These are phyloP conservation scores for Phalaenopsis aphrodite DNA, from an alignment of 106 monocot genomes.

Conservation along the genomic window DNA sequence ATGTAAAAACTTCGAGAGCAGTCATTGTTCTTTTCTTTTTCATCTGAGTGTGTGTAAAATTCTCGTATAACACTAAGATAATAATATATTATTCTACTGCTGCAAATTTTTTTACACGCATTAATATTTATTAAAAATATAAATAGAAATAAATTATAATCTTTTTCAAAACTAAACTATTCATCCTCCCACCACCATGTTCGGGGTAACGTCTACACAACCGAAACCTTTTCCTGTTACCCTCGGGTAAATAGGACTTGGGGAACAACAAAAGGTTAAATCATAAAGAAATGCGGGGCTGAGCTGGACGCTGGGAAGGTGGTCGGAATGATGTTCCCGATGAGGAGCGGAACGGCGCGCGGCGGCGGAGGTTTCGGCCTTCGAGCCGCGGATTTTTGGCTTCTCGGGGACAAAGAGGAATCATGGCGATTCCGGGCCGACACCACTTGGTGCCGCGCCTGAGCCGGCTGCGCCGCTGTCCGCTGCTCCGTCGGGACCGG, in stretches of 20 bases:
- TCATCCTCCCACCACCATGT: no score
- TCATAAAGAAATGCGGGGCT: background rate
- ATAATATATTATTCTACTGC: no score
- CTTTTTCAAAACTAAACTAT: no score
- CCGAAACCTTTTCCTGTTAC: background rate
- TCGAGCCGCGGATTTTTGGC: background rate
- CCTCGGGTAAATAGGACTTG: background rate
- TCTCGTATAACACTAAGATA: no score
- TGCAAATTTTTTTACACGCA: no score
- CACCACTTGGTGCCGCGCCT: background rate
- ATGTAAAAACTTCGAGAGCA: no score
- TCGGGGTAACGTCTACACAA: background rate
- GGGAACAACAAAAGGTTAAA: background rate
- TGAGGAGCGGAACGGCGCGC: conserved; percentile 6
- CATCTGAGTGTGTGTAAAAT: no score
- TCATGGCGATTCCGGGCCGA: background rate
- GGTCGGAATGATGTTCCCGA: conserved; percentile 9
- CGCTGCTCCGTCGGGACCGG: conserved; percentile 8
- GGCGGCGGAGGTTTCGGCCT: conserved; percentile 5
- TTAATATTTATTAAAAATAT: no score
- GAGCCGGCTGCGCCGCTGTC: background rate
- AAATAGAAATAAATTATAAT: no score
- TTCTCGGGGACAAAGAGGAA: background rate
- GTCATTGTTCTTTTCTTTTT: no score
- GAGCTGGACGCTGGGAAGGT: background rate